Evolutionary conservation across 2,329 filamentous ascomycete species (phyloP).

Genomic region (Capronia americana): DNA sequence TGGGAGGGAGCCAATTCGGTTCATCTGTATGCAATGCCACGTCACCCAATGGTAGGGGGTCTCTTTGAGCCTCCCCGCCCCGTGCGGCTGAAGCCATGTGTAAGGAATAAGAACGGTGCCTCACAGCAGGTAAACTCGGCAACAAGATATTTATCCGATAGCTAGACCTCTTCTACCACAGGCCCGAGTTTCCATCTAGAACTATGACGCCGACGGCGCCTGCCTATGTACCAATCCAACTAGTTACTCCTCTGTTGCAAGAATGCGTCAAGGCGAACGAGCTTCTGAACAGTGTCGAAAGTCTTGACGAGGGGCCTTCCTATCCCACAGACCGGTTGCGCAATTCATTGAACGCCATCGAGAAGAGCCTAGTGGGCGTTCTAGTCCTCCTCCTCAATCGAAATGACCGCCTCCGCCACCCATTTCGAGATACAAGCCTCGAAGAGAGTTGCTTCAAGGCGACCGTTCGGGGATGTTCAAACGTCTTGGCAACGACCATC

Average conservation of each 20-base stretch:
- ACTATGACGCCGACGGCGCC: background rate
- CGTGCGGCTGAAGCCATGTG: slow-evolving; percentile 2
- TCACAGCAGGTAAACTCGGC: background rate
- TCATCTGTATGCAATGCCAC: slow-evolving; percentile 2
- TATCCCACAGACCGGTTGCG: background rate
- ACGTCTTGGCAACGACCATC: too few relatives aligned
- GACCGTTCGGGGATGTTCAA: too few relatives aligned
- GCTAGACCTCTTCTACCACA: background rate
- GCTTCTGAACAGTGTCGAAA: slow-evolving; percentile 1
- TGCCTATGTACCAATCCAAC: slow-evolving; percentile 1
- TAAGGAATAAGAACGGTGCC: background rate
- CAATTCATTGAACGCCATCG: background rate
- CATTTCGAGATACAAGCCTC: too few relatives aligned
- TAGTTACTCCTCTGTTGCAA: background rate
- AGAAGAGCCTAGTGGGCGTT: background rate
- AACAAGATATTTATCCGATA: background rate
- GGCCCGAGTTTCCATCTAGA: background rate
- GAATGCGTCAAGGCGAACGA: slow-evolving; percentile 7
- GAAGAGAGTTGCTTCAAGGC: too few relatives aligned
- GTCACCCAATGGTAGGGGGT: slow-evolving; percentile 1
- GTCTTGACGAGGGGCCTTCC: background rate
- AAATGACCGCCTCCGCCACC: too few relatives aligned
- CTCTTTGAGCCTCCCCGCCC: background rate
- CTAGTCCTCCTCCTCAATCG: background rate
- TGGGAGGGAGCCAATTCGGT: slow-evolving; percentile 7